phyloP scores from a whole-genome alignment of 129 eudicot species.

The Centrapalus pauciflorus region DNA sequence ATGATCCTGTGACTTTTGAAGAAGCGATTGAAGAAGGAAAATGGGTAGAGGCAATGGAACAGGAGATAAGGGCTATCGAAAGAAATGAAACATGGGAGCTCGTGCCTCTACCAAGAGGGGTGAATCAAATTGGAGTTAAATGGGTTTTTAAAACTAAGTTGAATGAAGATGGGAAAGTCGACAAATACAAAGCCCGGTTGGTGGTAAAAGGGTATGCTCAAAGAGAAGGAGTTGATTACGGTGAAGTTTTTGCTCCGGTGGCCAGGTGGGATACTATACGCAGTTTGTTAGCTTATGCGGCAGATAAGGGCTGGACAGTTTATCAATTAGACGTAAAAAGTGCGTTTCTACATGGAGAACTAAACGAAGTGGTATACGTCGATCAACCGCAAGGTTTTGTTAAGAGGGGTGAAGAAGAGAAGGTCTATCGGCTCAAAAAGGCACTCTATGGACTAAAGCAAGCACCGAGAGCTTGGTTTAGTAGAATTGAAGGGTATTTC shows the following conservation, averaged over 20 bases:
- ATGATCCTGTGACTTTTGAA: background rate
- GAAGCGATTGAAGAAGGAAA: background rate
- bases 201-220: background rate
- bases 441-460: background rate
- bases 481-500: background rate
- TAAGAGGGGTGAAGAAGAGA: background rate
- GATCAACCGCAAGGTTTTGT: background rate
- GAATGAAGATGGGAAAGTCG: background rate
- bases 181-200: background rate
- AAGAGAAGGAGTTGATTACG: background rate
- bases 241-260: background rate
- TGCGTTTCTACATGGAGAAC: background rate
- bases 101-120: background rate
- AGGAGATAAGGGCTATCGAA: background rate
- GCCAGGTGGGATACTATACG: slow-evolving; percentile 2
- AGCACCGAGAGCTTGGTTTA: background rate
- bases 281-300: background rate
- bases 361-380: background rate
- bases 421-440: background rate
- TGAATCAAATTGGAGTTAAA: slow-evolving; percentile 2
- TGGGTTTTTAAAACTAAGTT: slow-evolving; percentile 8
- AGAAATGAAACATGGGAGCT: slow-evolving; percentile 9
- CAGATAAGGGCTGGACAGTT: background rate
- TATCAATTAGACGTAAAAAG: background rate
- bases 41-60: background rate